phyloP scores from a whole-genome alignment of 2,329 filamentous ascomycete genomes.

The Neonectria coccinea region DNA sequence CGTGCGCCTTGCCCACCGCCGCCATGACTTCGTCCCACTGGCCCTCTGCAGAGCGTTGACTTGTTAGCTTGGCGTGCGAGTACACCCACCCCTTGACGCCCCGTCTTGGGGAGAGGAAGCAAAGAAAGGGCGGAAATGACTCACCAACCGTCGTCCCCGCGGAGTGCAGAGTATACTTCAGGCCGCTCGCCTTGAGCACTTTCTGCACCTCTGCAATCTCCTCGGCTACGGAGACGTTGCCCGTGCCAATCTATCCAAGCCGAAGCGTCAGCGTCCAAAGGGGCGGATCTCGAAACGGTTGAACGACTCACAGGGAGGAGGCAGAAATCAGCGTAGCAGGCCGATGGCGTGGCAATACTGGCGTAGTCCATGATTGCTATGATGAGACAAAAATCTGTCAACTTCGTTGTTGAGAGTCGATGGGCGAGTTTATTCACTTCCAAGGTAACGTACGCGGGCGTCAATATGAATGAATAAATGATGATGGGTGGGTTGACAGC shows the following conservation, averaged over 20 bases:
- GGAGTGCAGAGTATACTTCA: conserved; percentile 91
- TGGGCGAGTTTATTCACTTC: conserved; percentile 2
- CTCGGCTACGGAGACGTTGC: conserved; percentile 77
- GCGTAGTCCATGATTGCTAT: conserved; percentile 57
- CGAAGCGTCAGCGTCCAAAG: conserved; percentile 21
- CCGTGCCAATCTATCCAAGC: conserved; percentile 77
- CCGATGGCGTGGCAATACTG: conserved; percentile 71
- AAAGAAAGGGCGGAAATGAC: conserved; percentile 48
- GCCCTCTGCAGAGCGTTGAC: conserved; percentile 74
- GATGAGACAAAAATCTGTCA: neutral
- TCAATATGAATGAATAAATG: neutral
- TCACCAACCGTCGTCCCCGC: conserved; percentile 92
- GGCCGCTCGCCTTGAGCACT: conserved; percentile 81
- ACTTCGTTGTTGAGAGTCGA: neutral
- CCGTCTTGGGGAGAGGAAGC: neutral
- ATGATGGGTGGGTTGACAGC: conserved; percentile 6
- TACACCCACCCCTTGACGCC: too few relatives aligned
- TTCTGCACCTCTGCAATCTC: conserved; percentile 92
- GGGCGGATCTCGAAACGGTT: neutral
- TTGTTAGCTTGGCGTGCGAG: neutral
- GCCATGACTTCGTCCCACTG: conserved; percentile 89
- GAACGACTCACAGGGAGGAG: conserved; percentile 76
- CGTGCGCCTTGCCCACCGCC: conserved; percentile 87
- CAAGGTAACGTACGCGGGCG: conserved; percentile 7
- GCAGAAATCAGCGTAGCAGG: conserved; percentile 91